Base-by-base conservation (phyloP, 352 stramenopile genomes). In the Pythium vanterpoolii region DNA sequence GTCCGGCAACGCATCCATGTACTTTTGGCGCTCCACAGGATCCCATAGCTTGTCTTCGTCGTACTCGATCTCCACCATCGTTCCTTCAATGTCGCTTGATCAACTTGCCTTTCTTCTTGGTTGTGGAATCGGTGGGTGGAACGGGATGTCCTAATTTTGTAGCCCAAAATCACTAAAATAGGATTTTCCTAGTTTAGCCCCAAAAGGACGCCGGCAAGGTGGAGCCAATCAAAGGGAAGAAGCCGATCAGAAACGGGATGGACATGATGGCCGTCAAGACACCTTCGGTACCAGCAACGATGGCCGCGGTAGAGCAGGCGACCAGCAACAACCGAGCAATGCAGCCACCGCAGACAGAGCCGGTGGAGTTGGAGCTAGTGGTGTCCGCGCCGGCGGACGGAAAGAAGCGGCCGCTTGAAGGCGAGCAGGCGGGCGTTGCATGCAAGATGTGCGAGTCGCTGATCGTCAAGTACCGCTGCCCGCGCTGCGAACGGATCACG, bases 21-120 rank as follows among this genome's bases (percentile, higher is more conserved):
- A 95, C 57, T 79, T 78, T 64, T 95, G 86, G 28, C 86, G 83
- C 66, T 81, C 67, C 31, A 54, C 70, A n/a, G 83, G 77, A 55
- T 87, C 79, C 86, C 86, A 95, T 42, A 88, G 64, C 70, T 93
- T 91, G 73, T 77, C 87, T 76, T 93, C 83, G 71, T 92, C 82
- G 64, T 89, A 89, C 76, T 93, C 86, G 34, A 93, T 65, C 68
- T 95, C 86, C 66, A 93, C 85, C 82, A 90, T 91, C 16, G 1
- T 66, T 52, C 30, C 33, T 30, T n/a, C 18, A 8, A 23, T 34
- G 42, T 40, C n/a, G 10, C n/a, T 36, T 21, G 21, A 14, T 23
- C 42, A 62, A 62, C 36, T 66, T 56, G 60, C 60, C 51, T 66
- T 61, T 61, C 38, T 46, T 46, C 24, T 26, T 44, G 27, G 23